These are phyloP conservation scores for Penicillium antarcticum DNA, from an alignment of 495 filamentous ascomycete genomes.

Conservation along the genomic window DNA sequence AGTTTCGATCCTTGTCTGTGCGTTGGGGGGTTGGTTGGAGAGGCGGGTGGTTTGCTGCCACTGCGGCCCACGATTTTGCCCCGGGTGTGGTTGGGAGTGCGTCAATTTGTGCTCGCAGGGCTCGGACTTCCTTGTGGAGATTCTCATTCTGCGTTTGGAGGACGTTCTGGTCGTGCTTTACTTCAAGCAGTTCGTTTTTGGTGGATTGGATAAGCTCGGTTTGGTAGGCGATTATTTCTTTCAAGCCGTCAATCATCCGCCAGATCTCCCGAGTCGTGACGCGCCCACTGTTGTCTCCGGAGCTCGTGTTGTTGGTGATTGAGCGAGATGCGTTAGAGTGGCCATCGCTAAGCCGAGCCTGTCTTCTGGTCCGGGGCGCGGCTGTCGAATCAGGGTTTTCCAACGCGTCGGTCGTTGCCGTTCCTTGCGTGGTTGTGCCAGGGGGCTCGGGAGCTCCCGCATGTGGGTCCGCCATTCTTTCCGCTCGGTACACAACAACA, in stretches of 20 bases:
- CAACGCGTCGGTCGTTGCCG: not conserved
- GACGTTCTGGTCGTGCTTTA: conserved; percentile 1
- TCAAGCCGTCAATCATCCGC: not conserved
- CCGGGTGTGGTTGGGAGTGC: not conserved
- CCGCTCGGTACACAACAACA: not conserved
- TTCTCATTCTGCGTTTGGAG: conserved; percentile 2
- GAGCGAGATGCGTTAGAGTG: not conserved
- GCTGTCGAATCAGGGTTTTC: not conserved
- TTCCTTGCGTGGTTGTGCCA: not conserved
- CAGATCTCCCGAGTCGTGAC: not conserved
- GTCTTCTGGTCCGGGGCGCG: not conserved
- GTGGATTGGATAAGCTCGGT: not conserved
- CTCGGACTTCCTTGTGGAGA: not conserved
- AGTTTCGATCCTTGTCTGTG: conserved; percentile 8
- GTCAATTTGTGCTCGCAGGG: not conserved
- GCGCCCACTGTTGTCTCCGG: not conserved
- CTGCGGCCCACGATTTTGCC: not conserved
- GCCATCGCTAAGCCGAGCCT: not conserved
- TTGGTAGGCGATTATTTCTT: not conserved
- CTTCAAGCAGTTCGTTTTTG: not conserved
- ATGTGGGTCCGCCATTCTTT: not conserved
- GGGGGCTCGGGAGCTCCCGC: not conserved
- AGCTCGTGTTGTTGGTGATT: not conserved
- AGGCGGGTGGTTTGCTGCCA: no score
- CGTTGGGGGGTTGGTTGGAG: not conserved